Conservation (phyloP, 495 filamentous ascomycete genomes). For the Margaritispora aquatica region DNA sequence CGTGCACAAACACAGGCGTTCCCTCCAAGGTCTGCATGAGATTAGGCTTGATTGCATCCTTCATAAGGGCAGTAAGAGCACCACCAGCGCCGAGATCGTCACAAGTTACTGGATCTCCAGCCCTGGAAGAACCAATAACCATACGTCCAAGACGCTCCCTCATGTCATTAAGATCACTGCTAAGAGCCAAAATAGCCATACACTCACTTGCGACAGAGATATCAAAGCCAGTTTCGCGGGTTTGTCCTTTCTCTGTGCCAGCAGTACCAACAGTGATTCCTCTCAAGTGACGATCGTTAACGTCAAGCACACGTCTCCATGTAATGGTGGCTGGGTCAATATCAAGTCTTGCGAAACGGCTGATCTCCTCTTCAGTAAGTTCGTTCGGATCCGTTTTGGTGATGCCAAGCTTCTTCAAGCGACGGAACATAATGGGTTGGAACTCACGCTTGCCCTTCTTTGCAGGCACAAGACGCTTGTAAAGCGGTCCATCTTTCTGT, state of each 20-base stretch:
- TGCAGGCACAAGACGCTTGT: slow-evolving; percentile 77
- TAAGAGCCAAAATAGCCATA: slow-evolving; percentile 96
- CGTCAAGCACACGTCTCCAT: slow-evolving; percentile 92
- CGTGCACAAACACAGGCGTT: slow-evolving; percentile 94
- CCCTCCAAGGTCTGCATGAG: slow-evolving; percentile 98
- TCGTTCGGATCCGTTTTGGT: slow-evolving; percentile 89
- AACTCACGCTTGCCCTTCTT: slow-evolving; percentile 90
- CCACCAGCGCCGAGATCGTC: slow-evolving; percentile 93
- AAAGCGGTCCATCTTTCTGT: slow-evolving; percentile 86
- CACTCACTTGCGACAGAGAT: slow-evolving; percentile 97
- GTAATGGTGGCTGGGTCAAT: slow-evolving; percentile 97
- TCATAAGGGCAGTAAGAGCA: slow-evolving; percentile 90
- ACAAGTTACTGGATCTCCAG: slow-evolving; percentile 88
- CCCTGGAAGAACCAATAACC: slow-evolving; percentile 85
- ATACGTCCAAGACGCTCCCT: slow-evolving; percentile 90
- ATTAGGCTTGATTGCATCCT: slow-evolving; percentile 97
- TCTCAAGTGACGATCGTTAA: slow-evolving; percentile 91
- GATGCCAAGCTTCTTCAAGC: slow-evolving; percentile 91
- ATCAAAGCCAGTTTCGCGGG: slow-evolving; percentile 85
- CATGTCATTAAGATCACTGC: slow-evolving; percentile 83
- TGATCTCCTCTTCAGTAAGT: slow-evolving; percentile 83
- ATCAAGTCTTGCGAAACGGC: slow-evolving; percentile 81
- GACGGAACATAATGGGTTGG: slow-evolving; percentile 80
- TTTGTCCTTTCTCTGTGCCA: slow-evolving; percentile 80
- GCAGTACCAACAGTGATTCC: slow-evolving; percentile 83